Evolutionary conservation across 164 flowering plant species (phyloP).

Genomic region (Litsea cubeba): DNA sequence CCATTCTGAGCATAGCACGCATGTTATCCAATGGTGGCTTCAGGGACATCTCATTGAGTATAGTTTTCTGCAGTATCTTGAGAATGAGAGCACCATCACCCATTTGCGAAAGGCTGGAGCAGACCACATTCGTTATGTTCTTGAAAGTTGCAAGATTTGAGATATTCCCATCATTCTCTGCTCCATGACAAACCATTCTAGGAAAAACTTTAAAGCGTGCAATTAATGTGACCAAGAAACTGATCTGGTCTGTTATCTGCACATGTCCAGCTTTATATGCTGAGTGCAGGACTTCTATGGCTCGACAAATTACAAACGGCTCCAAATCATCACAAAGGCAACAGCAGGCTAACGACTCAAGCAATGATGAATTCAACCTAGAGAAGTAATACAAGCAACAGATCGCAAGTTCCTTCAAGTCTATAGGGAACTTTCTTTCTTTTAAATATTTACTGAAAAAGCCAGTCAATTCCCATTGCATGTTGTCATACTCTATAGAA

Average conservation of each 20-base stretch:
- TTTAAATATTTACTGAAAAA: slow-evolving; percentile 40
- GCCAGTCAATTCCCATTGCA: slow-evolving; percentile 38
- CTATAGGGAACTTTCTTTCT: slow-evolving; percentile 41
- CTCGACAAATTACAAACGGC: slow-evolving; percentile 45
- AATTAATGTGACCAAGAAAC: slow-evolving; percentile 68
- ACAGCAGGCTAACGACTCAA: slow-evolving; percentile 59
- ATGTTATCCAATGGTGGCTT: slow-evolving; percentile 51
- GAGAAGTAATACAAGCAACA: slow-evolving; percentile 76
- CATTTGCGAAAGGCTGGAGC: slow-evolving; percentile 56
- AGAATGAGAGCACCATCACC: slow-evolving; percentile 63
- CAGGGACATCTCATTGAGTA: slow-evolving; percentile 44
- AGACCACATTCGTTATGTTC: slow-evolving; percentile 38
- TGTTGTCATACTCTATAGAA: slow-evolving; percentile 47
- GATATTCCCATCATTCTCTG: slow-evolving; percentile 16
- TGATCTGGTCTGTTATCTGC: slow-evolving; percentile 50
- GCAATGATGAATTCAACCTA: slow-evolving; percentile 39
- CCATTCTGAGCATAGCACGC: slow-evolving; percentile 61
- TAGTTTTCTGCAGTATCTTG: slow-evolving; percentile 48
- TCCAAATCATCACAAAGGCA: slow-evolving; percentile 73
- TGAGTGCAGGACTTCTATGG: slow-evolving; percentile 68
- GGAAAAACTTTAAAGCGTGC: slow-evolving; percentile 48
- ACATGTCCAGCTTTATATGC: slow-evolving; percentile 67
- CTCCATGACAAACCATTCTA: slow-evolving; percentile 28
- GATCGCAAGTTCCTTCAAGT: slow-evolving; percentile 67
- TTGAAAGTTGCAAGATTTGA: slow-evolving; percentile 37